These are phyloP conservation scores for Hirsutella minnesotensis DNA, from an alignment of 2,329 filamentous ascomycete genomes.

Conservation along the genomic window DNA sequence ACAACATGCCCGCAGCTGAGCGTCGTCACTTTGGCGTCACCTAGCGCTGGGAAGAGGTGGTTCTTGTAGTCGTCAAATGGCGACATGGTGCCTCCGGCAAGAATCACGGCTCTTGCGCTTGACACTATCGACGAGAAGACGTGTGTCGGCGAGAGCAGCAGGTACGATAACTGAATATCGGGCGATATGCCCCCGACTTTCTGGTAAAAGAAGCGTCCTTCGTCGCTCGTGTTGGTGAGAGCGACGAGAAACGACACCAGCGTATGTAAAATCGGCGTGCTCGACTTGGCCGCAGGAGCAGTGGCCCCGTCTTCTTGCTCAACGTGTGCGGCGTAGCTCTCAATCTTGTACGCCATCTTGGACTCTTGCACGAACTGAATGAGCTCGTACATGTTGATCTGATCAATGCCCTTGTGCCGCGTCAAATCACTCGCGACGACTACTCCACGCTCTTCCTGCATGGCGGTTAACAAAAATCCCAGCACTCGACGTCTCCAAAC, in stretches of 20 bases:
- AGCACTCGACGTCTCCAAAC: neutral
- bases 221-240: conserved; percentile 72
- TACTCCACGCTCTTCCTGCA: conserved; percentile 44
- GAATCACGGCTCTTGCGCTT: conserved; percentile 72
- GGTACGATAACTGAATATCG: conserved; percentile 62
- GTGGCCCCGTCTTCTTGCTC: conserved; percentile 29
- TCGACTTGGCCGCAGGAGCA: conserved; percentile 9
- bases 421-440: conserved; percentile 64
- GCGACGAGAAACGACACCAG: conserved; percentile 58
- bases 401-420: conserved; percentile 76
- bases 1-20: conserved; percentile 94
- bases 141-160: conserved; percentile 81
- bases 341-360: conserved; percentile 87
- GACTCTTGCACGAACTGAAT: conserved; percentile 82
- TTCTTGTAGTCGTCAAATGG: conserved; percentile 84
- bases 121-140: conserved; percentile 83
- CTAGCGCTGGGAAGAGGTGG: conserved; percentile 71
- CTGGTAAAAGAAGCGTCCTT: conserved; percentile 55
- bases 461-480: neutral
- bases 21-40: conserved; percentile 53
- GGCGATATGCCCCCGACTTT: conserved; percentile 23
- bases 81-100: conserved; percentile 96
- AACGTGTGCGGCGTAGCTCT: conserved; percentile 64
- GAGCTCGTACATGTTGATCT: conserved; percentile 87
- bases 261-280: conserved; percentile 40